These are phyloP conservation scores for Thraustochytrium sp. DNA, from an alignment of 352 stramenopile genomes.

Conservation along the genomic window DNA sequence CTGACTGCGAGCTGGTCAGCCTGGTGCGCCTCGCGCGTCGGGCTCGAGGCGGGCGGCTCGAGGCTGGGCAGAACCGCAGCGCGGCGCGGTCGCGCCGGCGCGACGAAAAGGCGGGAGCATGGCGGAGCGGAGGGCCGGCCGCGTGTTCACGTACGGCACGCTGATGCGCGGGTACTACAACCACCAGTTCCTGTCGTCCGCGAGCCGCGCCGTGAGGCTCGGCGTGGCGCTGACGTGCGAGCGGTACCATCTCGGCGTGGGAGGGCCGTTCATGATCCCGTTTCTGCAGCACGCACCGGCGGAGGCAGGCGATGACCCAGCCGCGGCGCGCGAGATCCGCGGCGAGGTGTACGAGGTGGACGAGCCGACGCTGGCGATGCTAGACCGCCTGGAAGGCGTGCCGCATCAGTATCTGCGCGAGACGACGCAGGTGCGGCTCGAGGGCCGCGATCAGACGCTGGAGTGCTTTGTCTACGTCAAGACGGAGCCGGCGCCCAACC, in stretches of 20 bases:
- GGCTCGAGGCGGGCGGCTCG: too few species aligned
- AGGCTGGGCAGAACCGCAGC: not conserved
- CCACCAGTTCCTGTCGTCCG: not conserved
- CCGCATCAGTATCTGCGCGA: not conserved
- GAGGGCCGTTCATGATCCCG: not conserved
- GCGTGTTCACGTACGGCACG: constrained; percentile 26
- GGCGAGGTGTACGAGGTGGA: constrained; percentile 22
- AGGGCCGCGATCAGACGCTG: not conserved
- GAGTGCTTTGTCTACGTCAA: constrained; percentile 26
- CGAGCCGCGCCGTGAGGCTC: not conserved
- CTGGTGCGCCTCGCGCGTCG: too few species aligned
- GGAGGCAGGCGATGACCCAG: not conserved
- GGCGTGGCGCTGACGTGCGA: not conserved
- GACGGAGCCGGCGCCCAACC: not conserved
- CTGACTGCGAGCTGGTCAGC: too few species aligned
- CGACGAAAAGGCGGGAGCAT: too few species aligned
- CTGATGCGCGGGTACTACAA: constrained; percentile 18
- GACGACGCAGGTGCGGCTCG: not conserved
- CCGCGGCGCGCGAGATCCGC: not conserved
- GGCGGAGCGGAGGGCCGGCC: not conserved
- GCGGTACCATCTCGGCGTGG: not conserved
- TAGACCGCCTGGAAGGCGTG: constrained; percentile 16
- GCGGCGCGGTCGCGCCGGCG: not conserved
- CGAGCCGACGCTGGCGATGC: not conserved
- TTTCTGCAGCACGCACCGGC: not conserved